Evolutionary conservation across 2,329 filamentous ascomycete genomes (phyloP), one percentile per base, ranked within the genome.

Genomic region (Lachnellula subtilissima): DNA sequence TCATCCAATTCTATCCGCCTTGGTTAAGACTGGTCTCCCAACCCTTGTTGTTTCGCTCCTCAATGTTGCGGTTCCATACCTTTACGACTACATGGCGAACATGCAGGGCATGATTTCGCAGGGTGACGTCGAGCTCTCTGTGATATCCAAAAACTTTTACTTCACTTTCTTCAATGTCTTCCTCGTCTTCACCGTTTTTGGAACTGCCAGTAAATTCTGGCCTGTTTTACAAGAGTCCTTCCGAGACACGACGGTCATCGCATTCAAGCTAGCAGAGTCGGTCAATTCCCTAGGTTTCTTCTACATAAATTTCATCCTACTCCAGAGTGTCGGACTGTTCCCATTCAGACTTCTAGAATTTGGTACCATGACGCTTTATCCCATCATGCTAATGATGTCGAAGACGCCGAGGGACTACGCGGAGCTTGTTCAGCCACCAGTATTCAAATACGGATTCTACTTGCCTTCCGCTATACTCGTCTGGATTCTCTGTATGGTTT

Each of bases 141-240:
- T 95, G 46, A 93, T 99, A 62, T 96, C 91, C 53, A 99, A 99
- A 76, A 99, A 97, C 73, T 99, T 97, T 75, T 96, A 97, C 79
- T 99, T 99, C 71, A 92, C 89, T 9, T 99, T 99, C 73, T 97
- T 99, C 82, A 99, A 99, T 74, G 90, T 97, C 55, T 99, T 99
- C 74, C 82, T 97, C 50, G 84, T 97, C 46, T 97, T 97, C 71
- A 95, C 93, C 1, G 81, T 94, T 25, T 89, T 96, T 47, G 89
- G 88, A 53, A 91, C 91, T 4, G 90, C 84, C 1, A 84, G 87
- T 40, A 84, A 86, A 53, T 89, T 96, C 67, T 85, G 85, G 72
- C 77, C 78, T 36, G 81, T 88, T 52, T 78, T 97, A 48, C 84
- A 84, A 53, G 82, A 93, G 48, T 83, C 87, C 9, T 78, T 96